Percentiles rank a stretch among this genome's conserved stretches.
phyloP scores from a whole-genome alignment of 2,329 filamentous ascomycete genomes.

The Dendrostoma leiphaemia region DNA sequence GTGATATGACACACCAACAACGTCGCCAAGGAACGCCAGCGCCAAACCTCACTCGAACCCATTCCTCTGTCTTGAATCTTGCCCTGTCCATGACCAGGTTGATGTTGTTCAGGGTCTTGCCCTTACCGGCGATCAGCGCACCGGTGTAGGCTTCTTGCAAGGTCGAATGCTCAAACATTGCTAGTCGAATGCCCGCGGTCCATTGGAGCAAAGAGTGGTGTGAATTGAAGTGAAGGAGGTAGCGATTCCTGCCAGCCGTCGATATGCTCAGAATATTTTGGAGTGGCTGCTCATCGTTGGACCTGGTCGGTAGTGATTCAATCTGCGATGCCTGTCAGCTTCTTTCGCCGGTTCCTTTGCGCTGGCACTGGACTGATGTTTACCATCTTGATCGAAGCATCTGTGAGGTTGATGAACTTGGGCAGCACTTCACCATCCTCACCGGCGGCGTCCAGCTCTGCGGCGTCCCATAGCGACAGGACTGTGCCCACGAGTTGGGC shows the following conservation, averaged over 20 bases:
- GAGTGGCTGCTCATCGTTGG: conserved; percentile 71
- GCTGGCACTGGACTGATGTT: neutral
- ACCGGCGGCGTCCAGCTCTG: conserved; percentile 83
- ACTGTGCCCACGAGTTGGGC: conserved; percentile 95
- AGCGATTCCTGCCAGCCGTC: conserved; percentile 92
- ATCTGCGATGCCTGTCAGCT: conserved; percentile 52
- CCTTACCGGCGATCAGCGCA: conserved; percentile 91
- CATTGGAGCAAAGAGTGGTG: conserved; percentile 91
- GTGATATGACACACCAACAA: conserved; percentile 93
- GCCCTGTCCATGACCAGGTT: conserved; percentile 81
- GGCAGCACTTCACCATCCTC: conserved; percentile 60
- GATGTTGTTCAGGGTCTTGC: conserved; percentile 85
- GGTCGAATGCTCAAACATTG: conserved; percentile 91
- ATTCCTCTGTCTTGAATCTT: conserved; percentile 78
- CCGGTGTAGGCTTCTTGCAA: conserved; percentile 97
- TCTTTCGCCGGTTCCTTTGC: neutral
- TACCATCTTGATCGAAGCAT: conserved; percentile 98
- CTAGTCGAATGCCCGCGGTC: conserved; percentile 89
- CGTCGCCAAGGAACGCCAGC: conserved; percentile 94
- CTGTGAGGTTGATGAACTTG: conserved; percentile 88
- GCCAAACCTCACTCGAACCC: conserved; percentile 92
- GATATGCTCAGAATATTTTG: conserved; percentile 96
- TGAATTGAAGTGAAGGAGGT: conserved; percentile 94
- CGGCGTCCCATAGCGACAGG: conserved; percentile 91
- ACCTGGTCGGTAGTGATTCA: conserved; percentile 83